Percentiles rank a stretch among this genome's conserved stretches.
Conservation (phyloP, 495 filamentous ascomycete genomes). For the Podospora comata region DNA sequence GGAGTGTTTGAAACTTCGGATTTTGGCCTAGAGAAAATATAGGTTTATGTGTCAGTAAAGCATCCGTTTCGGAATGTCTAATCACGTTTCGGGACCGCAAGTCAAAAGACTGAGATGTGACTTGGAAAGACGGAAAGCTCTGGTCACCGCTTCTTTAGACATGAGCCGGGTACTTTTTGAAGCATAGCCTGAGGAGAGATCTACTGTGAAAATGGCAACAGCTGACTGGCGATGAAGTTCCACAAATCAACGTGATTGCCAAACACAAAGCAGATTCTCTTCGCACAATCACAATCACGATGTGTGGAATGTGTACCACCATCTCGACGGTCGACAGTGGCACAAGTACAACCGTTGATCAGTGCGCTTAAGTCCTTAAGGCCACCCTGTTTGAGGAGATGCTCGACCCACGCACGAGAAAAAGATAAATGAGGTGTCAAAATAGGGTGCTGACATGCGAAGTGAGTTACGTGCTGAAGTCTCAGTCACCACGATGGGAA, state of each 20-base stretch:
- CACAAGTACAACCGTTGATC: not conserved
- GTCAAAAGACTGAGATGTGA: not conserved
- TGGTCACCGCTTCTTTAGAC: not conserved
- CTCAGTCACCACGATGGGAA: not conserved
- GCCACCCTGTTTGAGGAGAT: not conserved
- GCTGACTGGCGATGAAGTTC: not conserved
- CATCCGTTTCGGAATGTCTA: not conserved
- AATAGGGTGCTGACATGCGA: conserved; percentile 2
- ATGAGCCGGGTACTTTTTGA: not conserved
- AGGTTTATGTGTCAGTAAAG: not conserved
- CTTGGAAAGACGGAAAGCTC: not conserved
- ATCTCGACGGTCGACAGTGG: not conserved
- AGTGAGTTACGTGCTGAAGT: not conserved
- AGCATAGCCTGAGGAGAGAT: not conserved
- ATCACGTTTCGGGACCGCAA: not conserved
- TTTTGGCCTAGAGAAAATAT: not conserved
- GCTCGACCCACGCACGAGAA: not conserved
- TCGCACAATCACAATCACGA: not conserved
- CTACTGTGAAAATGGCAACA: not conserved
- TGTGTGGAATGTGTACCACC: not conserved
- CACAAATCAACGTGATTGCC: not conserved
- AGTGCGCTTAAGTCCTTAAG: conserved; percentile 5
- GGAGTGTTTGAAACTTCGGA: not conserved
- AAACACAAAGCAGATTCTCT: not conserved
- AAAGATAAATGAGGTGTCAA: conserved; percentile 4